Conservation (phyloP, 768 basidiomycete genomes). For the Ramaria rubella region DNA sequence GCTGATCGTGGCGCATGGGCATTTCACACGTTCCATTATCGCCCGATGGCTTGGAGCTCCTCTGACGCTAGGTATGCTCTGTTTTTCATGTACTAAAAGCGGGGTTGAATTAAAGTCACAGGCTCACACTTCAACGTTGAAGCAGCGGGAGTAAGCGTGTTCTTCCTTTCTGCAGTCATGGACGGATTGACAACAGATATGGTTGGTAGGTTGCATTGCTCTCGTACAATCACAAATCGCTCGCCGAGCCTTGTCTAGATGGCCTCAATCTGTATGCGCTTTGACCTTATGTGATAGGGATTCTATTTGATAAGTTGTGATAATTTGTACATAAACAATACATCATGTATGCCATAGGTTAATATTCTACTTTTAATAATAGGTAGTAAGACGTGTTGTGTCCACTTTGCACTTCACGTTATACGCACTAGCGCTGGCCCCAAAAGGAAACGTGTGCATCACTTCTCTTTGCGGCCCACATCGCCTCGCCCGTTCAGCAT, state of each 20-base stretch:
- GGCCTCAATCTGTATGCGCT: conserved; percentile 63
- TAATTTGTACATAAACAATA: not conserved
- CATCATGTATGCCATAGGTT: too few relatives aligned
- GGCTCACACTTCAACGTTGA: conserved; percentile 81
- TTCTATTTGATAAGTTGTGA: not conserved
- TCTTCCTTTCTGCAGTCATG: conserved; percentile 1
- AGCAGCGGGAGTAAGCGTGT: conserved; percentile 60
- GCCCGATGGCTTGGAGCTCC: conserved; percentile 77
- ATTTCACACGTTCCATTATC: conserved; percentile 71
- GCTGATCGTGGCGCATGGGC: conserved; percentile 86
- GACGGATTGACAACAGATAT: conserved; percentile 8
- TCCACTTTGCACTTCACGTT: too few relatives aligned
- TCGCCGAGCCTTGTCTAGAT: conserved; percentile 72
- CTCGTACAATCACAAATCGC: conserved; percentile 75
- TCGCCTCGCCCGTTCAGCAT: not conserved
- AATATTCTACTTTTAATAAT: too few relatives aligned
- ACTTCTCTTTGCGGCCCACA: not conserved
- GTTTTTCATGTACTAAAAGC: not conserved
- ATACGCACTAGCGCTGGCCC: too few relatives aligned
- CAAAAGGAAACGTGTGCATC: not conserved
- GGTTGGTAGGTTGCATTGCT: conserved; percentile 60
- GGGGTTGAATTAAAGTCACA: conserved; percentile 21
- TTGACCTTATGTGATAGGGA: not conserved
- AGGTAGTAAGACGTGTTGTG: too few relatives aligned
- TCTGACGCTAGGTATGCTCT: conserved; percentile 43